phyloP scores from a whole-genome alignment of 2,329 filamentous ascomycete species.

The Blastomyces parvus region DNA sequence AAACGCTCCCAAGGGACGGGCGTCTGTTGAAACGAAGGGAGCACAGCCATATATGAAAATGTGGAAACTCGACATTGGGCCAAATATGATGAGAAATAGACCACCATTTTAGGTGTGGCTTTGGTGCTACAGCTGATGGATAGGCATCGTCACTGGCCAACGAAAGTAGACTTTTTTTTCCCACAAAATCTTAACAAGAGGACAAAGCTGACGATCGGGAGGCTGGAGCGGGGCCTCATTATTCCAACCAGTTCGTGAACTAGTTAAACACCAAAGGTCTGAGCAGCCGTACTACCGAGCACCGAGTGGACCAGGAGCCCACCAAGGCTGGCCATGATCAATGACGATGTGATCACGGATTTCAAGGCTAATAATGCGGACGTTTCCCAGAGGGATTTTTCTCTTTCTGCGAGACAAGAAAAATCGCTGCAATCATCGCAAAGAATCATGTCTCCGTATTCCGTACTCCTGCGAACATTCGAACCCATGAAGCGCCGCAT shows the following conservation, averaged over 20 bases:
- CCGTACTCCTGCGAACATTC: neutral
- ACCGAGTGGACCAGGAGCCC: neutral
- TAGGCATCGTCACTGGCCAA: conserved; percentile 1
- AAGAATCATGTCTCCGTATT: neutral
- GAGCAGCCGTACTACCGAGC: neutral
- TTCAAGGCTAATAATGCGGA: neutral
- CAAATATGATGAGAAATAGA: neutral
- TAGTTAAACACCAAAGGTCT: neutral
- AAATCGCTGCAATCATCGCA: neutral
- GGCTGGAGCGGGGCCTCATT: neutral
- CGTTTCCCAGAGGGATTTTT: neutral
- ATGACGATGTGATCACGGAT: neutral
- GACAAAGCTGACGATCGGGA: neutral
- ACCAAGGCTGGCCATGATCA: neutral
- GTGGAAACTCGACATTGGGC: neutral
- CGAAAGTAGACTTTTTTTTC: neutral
- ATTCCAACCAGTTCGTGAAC: neutral
- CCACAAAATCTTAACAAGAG: neutral
- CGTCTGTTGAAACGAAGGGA: conserved; percentile 1
- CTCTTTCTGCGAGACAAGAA: neutral
- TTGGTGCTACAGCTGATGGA: neutral
- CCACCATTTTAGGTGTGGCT: neutral
- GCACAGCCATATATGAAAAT: neutral
- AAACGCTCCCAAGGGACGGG: neutral
- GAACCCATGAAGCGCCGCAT: neutral